A percentile compares a stretch with the other conserved stretches of the same genome.
Evolutionary conservation across 257 asterid species (phyloP).

Genomic region (Solanum ossicruentum): DNA sequence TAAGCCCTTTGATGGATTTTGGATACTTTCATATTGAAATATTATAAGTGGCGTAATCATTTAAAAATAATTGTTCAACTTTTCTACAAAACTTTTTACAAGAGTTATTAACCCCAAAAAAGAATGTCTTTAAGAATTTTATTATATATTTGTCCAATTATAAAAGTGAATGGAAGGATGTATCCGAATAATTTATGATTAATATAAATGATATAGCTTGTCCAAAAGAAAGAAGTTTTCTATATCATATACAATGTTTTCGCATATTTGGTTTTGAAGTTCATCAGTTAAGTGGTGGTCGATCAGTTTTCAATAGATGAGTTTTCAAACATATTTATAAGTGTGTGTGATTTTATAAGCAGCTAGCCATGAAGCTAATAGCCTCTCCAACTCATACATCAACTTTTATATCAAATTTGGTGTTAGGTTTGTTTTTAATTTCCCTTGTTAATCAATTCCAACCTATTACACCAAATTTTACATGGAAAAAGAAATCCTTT

Average conservation of each 20-base stretch:
- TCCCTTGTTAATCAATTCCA: no score
- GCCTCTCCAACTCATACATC: no score
- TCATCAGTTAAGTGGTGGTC: background rate
- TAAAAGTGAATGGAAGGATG: background rate
- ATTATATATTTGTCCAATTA: background rate
- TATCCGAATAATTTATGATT: background rate
- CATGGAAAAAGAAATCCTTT: no score
- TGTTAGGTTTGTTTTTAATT: no score
- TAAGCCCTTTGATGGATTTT: slow-evolving; percentile 24
- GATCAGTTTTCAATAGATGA: background rate
- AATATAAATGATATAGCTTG: background rate
- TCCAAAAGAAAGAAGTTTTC: background rate
- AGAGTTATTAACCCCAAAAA: background rate
- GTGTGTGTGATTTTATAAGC: background rate
- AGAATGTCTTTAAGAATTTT: background rate
- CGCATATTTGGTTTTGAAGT: background rate
- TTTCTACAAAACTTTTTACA: background rate
- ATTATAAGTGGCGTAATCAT: background rate
- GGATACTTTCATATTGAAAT: background rate
- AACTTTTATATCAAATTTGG: no score
- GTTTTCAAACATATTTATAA: background rate
- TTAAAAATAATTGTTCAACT: background rate
- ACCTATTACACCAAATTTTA: no score
- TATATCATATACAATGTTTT: background rate
- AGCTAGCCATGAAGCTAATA: background rate